phyloP scores from a whole-genome alignment of 139 green algal species.

The Picochlorum costavermella region DNA sequence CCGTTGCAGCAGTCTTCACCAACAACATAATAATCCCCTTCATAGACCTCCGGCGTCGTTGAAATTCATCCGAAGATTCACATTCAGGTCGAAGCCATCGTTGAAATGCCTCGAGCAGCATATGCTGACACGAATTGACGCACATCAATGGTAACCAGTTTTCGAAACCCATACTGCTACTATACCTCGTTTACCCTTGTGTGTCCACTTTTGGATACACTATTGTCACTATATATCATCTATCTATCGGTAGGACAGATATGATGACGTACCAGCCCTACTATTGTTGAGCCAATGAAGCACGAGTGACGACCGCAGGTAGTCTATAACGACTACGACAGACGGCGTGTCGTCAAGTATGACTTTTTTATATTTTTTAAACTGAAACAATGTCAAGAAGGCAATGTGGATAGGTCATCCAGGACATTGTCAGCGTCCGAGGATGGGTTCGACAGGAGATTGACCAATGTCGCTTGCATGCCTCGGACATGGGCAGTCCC shows the following conservation, averaged over 20 bases:
- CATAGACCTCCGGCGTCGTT: slow-evolving; percentile 4
- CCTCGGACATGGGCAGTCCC: slow-evolving; percentile 74
- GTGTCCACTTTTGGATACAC: too few species aligned
- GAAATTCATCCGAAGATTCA: background rate
- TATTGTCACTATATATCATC: too few species aligned
- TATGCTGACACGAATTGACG: slow-evolving; percentile 30
- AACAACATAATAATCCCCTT: slow-evolving; percentile 24
- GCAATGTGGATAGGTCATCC: too few species aligned
- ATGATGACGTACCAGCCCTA: too few species aligned
- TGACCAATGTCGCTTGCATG: slow-evolving; percentile 54
- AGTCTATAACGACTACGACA: background rate
- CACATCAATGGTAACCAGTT: slow-evolving; percentile 19
- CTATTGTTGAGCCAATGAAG: too few species aligned
- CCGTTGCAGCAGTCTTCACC: slow-evolving; percentile 28
- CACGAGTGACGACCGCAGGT: background rate
- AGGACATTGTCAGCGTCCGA: too few species aligned
- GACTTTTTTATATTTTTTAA: too few species aligned
- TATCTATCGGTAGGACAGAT: too few species aligned
- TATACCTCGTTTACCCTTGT: too few species aligned
- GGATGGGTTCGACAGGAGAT: background rate
- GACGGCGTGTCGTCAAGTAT: slow-evolving; percentile 10
- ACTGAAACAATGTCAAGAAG: too few species aligned
- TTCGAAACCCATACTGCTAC: background rate
- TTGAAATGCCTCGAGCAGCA: slow-evolving; percentile 30
- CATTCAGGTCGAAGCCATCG: slow-evolving; percentile 26